phyloP scores from a whole-genome alignment of 2,329 filamentous ascomycete genomes.

The Colletotrichum melonis region DNA sequence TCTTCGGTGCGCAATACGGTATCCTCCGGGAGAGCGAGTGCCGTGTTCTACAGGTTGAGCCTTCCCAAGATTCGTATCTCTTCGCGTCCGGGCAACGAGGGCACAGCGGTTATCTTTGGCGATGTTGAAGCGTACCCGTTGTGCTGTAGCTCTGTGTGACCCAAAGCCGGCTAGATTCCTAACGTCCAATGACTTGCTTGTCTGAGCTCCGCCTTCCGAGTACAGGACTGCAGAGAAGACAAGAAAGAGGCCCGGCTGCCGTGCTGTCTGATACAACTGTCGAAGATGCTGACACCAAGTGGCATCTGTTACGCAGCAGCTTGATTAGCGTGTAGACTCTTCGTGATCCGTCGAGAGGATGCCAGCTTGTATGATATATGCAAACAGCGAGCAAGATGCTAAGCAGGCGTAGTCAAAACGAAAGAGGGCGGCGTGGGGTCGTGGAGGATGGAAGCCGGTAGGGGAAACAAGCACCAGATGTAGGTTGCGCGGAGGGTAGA shows the following conservation, averaged over 20 bases:
- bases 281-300: background rate
- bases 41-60: background rate
- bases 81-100: constrained; percentile 6
- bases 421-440: background rate
- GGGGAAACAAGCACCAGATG: background rate
- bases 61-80: background rate
- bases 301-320: constrained; percentile 20
- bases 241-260: background rate
- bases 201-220: constrained; percentile 10
- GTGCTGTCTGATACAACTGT: constrained; percentile 6
- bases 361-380: background rate
- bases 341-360: constrained; percentile 2
- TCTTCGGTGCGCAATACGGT: background rate
- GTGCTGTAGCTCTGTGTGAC: constrained; percentile 30
- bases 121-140: constrained; percentile 17
- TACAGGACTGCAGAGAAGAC: constrained; percentile 13
- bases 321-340: constrained; percentile 25
- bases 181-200: constrained; percentile 16
- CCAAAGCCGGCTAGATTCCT: constrained; percentile 11
- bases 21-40: background rate
- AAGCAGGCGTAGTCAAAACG: background rate
- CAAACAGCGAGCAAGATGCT: background rate
- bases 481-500: constrained; percentile 9
- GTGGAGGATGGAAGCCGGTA: background rate
- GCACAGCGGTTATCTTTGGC: constrained; percentile 12